Evolutionary conservation across 1,284 basidiomycete genomes (phyloP).

Genomic region (Trametes polyzona): DNA sequence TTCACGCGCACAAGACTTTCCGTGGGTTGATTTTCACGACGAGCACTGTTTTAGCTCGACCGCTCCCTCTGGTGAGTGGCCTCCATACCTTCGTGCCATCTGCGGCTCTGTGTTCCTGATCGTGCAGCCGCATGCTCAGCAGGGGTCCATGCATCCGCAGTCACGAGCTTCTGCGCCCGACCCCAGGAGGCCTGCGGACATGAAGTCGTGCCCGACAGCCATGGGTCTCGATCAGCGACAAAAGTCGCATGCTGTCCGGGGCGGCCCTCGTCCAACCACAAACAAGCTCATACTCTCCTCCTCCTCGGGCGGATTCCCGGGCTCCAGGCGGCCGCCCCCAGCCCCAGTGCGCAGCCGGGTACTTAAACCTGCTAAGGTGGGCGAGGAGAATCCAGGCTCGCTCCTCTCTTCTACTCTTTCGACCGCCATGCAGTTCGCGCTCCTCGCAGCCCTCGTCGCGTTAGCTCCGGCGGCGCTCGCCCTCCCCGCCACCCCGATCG

Average conservation of each 20-base stretch:
- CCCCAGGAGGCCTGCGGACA: neutral
- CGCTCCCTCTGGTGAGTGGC: constrained; percentile 9
- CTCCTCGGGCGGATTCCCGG: neutral
- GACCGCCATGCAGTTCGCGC: constrained; percentile 12
- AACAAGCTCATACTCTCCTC: neutral
- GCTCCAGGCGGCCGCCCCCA: neutral
- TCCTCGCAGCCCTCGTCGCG: constrained; percentile 10
- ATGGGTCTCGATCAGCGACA: neutral
- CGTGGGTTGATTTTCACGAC: constrained; percentile 2
- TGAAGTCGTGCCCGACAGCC: neutral
- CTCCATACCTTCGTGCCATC: neutral
- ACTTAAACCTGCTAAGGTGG: neutral
- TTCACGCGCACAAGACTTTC: neutral
- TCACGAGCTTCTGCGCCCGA: constrained; percentile 12
- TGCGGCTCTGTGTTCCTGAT: neutral
- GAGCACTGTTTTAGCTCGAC: constrained; percentile 8
- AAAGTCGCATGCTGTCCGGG: neutral
- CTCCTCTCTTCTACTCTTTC: neutral
- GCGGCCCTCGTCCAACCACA: neutral
- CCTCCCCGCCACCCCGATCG: constrained; percentile 18
- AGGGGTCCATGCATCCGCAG: neutral
- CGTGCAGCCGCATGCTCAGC: neutral
- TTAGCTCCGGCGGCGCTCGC: constrained; percentile 4
- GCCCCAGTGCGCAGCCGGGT: neutral
- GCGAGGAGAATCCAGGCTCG: neutral